Evolutionary conservation across 208 protist species (phyloP).

Genomic region (Leishmania tarentolae): DNA sequence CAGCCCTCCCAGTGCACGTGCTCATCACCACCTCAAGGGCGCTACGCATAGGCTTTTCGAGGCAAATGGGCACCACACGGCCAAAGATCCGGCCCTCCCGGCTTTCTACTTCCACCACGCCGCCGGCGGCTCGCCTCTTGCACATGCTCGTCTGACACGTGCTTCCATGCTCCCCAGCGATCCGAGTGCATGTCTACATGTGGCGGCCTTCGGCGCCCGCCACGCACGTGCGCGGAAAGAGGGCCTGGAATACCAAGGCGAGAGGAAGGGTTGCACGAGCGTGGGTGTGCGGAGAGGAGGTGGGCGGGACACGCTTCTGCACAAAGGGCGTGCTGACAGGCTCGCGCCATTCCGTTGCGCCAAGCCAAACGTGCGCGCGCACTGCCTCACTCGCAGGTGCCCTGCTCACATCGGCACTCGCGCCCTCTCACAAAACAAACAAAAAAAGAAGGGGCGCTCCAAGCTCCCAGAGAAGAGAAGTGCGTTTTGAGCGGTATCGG

Average conservation of each 20-base stretch:
- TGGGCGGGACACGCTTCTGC: not conserved
- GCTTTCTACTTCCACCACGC: not conserved
- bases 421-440: too few relatives aligned
- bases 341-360: not conserved
- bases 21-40: not conserved
- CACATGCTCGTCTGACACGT: not conserved
- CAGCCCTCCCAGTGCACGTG: not conserved
- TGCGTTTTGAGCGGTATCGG: too few relatives aligned
- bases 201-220: not conserved
- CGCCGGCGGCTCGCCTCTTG: not conserved
- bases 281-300: not conserved
- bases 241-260: not conserved
- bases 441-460: not conserved
- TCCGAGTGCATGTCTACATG: not conserved
- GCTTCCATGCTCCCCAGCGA: not conserved
- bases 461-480: too few relatives aligned
- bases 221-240: not conserved
- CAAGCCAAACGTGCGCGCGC: too few relatives aligned
- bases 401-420: not conserved
- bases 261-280: not conserved
- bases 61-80: not conserved
- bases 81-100: not conserved
- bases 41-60: not conserved
- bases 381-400: not conserved
- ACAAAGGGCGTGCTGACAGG: not conserved